Percentiles rank a stretch among this genome's conserved stretches.
These are phyloP conservation scores for Saturnispora kantuleensis DNA, from an alignment of 805 yeast genomes.

Conservation along the genomic window DNA sequence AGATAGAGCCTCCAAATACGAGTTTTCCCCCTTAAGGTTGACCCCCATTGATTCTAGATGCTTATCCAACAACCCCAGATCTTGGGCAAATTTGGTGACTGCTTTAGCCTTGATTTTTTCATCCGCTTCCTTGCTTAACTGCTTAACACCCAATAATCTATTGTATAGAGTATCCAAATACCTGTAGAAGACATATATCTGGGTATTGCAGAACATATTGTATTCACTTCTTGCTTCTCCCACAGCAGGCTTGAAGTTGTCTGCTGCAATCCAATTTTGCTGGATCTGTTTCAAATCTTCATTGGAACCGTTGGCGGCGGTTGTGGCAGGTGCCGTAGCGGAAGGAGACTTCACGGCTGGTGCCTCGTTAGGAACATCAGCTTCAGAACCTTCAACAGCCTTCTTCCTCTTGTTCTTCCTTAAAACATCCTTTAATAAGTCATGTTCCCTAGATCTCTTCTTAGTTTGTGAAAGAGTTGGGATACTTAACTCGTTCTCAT, in stretches of 20 bases:
- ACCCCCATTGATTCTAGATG: constrained; percentile 77
- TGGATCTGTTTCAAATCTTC: constrained; percentile 22
- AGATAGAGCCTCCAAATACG: constrained; percentile 68
- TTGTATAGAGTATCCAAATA: constrained; percentile 72
- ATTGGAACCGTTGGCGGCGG: constrained; percentile 7
- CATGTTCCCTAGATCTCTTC: constrained; percentile 47
- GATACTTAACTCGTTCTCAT: not conserved
- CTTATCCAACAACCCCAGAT: constrained; percentile 69
- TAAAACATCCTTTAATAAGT: constrained; percentile 50
- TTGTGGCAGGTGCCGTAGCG: constrained; percentile 14
- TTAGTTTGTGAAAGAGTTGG: constrained; percentile 25
- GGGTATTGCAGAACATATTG: constrained; percentile 81
- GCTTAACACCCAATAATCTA: constrained; percentile 70
- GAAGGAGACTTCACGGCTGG: constrained; percentile 1
- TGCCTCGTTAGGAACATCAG: not conserved
- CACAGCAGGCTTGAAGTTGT: constrained; percentile 12
- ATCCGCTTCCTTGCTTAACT: constrained; percentile 58
- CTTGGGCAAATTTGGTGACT: constrained; percentile 72
- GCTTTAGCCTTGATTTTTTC: constrained; percentile 57
- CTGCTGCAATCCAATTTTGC: constrained; percentile 28
- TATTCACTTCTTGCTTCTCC: constrained; percentile 41
- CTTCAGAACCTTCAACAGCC: constrained; percentile 17
- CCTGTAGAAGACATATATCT: constrained; percentile 83
- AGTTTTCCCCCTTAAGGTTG: constrained; percentile 55
- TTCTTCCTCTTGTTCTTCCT: constrained; percentile 30